Percentiles rank a stretch among this genome's conserved stretches.
Evolutionary conservation across 805 yeast species (phyloP).

Genomic region (Yarrowia yakushimensis): DNA sequence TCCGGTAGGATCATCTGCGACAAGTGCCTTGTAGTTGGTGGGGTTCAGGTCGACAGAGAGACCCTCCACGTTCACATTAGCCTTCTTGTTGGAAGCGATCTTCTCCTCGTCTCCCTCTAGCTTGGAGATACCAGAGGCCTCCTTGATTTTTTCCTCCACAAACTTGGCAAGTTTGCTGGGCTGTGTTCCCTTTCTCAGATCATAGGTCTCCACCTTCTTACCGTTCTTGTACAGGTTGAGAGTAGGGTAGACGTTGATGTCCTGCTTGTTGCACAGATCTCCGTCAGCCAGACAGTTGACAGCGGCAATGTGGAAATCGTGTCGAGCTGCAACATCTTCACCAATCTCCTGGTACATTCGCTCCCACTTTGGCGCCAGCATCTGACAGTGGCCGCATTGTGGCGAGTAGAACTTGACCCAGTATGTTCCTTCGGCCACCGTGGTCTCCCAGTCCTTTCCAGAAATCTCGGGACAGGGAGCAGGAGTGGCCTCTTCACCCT

Average conservation of each 20-base stretch:
- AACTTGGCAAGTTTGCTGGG: slow-evolving; percentile 25
- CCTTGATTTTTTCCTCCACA: slow-evolving; percentile 12
- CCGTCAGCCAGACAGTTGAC: slow-evolving; percentile 86
- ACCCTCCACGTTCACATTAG: slow-evolving; percentile 38
- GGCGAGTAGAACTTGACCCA: slow-evolving; percentile 90
- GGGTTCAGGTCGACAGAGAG: slow-evolving; percentile 35
- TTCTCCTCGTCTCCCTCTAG: slow-evolving; percentile 24
- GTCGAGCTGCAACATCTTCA: slow-evolving; percentile 41
- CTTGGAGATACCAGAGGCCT: slow-evolving; percentile 1
- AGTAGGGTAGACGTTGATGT: slow-evolving; percentile 63
- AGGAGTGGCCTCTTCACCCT: background rate
- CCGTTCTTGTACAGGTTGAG: slow-evolving; percentile 56
- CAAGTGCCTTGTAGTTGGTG: slow-evolving; percentile 38
- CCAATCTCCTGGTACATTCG: slow-evolving; percentile 53
- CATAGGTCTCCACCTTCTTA: slow-evolving; percentile 31
- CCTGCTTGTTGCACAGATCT: slow-evolving; percentile 72
- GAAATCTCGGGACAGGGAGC: slow-evolving; percentile 38
- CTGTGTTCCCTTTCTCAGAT: slow-evolving; percentile 14
- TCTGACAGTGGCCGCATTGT: slow-evolving; percentile 76
- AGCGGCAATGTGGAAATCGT: slow-evolving; percentile 57
- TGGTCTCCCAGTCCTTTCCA: slow-evolving; percentile 48
- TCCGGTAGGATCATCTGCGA: slow-evolving; percentile 39
- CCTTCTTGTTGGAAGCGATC: slow-evolving; percentile 21
- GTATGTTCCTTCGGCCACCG: slow-evolving; percentile 53
- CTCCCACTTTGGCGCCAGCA: slow-evolving; percentile 80